Base-by-base conservation (phyloP, 2,329 filamentous ascomycete genomes). In the Microdochium bolleyi region DNA sequence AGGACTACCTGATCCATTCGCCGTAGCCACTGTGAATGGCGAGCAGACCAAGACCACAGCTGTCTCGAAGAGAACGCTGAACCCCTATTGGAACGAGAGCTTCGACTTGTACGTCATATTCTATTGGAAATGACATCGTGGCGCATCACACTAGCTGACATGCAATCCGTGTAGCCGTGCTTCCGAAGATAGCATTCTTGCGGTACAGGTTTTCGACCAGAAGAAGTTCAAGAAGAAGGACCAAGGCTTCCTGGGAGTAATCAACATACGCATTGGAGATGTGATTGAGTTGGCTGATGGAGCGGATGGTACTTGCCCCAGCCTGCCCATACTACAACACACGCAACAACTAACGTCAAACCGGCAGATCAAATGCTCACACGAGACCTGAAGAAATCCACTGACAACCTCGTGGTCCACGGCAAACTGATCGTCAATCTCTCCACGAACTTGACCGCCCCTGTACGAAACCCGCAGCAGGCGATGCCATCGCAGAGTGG, bases 201-300 rank as follows among this genome's bases (percentile, higher is more conserved):
- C 94, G 8, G 92, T 99, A 49, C 94, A 99, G 68, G 96, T 99
- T 52, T 99, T 99, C 68, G 94, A 99, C 72, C 94, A 99, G 73
- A 96, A 96, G 78, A 99, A 99, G 75, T 99, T 99, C 76, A 99
- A 99, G 80, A 99, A 99, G 83, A 99, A 97, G 90, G 94, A 99
- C 63, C 94, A 99, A 70, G 94, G 94, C 9, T 99, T 99, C 67
- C 79, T 99, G 7, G 94, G 94, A 54, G 94, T 99, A 52, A 96
- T 99, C 66, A 99, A 99, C 69, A 88, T 99, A 62, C 87, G 92
- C 54, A 87, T 99, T 60, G 94, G 94, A 62, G 92, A 95, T 77
- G 88, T 94, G 38, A 90, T 99, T 61, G 92, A 96, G 67, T 76
- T 99, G 59, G 86, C 89, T 57, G 83, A 89, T 54, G 91, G 92